Evolutionary conservation across 805 yeast genomes (phyloP), one percentile per base, ranked within the genome.

Genomic region (Lipomyces sp.): DNA sequence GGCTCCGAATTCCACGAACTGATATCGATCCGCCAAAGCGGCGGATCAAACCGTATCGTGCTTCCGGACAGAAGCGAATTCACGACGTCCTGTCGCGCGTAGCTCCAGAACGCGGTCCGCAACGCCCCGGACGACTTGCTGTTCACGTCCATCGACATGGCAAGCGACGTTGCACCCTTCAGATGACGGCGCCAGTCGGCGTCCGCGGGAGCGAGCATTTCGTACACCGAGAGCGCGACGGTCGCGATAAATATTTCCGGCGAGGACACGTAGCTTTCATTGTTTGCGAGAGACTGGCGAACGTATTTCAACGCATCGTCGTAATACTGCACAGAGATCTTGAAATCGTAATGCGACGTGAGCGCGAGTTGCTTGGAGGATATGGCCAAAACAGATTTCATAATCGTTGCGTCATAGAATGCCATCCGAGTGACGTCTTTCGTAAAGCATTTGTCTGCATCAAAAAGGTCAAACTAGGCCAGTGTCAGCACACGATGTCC

Each of bases 141-240:
- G 19, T 48, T 38, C 11, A 49, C 33, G 21, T 48, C 53, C 23
- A 28, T 13, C 4, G 55, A 41, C 29, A 47, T 19, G n/a, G 49
- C 53, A n/a, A 37, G 55, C 22, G 55, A 49, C 2, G 53, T 49
- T 16, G 55, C 55, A 13, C 55, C 55, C 11, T 35, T 48, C 8
- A 51, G 32, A 26, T 49, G 55, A 10, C 55, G 43, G 6, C 43
- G 45, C 55, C 55, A 51, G 23, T 51, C 55, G n/a, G 40, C 43
- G 34, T 26, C 44, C 4, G 54, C 48, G n/a, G 55, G 55, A 5
- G 39, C 55, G 22, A 51, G 55, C 55, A 51, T 51, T 43, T 51
- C 55, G 28, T 47, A 51, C 13, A 43, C 55, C n/a, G 54, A 48
- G 22, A 51, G 26, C 4, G 37, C 14, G 18, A 51, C 55, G n/a